A percentile compares a stretch with the other conserved stretches of the same genome.
These are phyloP conservation scores for Sugiyamaella floridensis DNA, from an alignment of 805 yeast species.

Conservation along the genomic window DNA sequence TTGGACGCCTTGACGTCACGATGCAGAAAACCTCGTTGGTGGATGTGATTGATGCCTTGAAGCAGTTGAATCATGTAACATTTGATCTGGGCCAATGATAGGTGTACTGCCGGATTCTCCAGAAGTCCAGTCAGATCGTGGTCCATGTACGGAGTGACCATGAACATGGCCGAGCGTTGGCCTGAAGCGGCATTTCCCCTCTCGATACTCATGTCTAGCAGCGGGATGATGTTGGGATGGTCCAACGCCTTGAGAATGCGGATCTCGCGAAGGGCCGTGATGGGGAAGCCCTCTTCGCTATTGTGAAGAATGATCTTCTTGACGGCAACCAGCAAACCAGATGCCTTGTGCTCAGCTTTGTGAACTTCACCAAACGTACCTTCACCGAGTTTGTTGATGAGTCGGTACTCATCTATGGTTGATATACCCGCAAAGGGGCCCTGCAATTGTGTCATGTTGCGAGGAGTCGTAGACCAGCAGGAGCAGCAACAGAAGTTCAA, in stretches of 20 bases:
- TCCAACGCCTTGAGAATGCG: slow-evolving; percentile 64
- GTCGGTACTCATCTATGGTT: slow-evolving; percentile 28
- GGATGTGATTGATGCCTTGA: slow-evolving; percentile 76
- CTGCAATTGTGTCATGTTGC: neutral
- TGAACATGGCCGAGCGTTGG: slow-evolving; percentile 49
- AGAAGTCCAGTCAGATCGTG: slow-evolving; percentile 85
- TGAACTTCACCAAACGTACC: slow-evolving; percentile 90
- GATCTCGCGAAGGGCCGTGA: slow-evolving; percentile 91
- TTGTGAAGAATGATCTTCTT: slow-evolving; percentile 77
- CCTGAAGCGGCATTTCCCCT: slow-evolving; percentile 25
- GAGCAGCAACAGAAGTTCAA: neutral
- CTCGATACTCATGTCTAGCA: slow-evolving; percentile 72
- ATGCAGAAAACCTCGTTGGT: slow-evolving; percentile 55
- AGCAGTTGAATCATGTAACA: slow-evolving; percentile 74
- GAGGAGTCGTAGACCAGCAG: neutral
- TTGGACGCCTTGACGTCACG: slow-evolving; percentile 97
- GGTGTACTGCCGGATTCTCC: slow-evolving; percentile 62
- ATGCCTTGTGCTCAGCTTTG: slow-evolving; percentile 54
- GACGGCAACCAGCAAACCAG: slow-evolving; percentile 68
- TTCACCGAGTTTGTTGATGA: slow-evolving; percentile 50
- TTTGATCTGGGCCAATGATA: slow-evolving; percentile 67
- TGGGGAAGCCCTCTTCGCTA: slow-evolving; percentile 75
- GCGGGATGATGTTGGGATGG: slow-evolving; percentile 66
- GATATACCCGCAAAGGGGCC: slow-evolving; percentile 30
- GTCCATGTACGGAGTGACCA: slow-evolving; percentile 89